Percentiles rank a stretch among this genome's conserved stretches.
Evolutionary conservation across 2,329 filamentous ascomycete species (phyloP).

Genomic region (Alternaria angustiovoidea): DNA sequence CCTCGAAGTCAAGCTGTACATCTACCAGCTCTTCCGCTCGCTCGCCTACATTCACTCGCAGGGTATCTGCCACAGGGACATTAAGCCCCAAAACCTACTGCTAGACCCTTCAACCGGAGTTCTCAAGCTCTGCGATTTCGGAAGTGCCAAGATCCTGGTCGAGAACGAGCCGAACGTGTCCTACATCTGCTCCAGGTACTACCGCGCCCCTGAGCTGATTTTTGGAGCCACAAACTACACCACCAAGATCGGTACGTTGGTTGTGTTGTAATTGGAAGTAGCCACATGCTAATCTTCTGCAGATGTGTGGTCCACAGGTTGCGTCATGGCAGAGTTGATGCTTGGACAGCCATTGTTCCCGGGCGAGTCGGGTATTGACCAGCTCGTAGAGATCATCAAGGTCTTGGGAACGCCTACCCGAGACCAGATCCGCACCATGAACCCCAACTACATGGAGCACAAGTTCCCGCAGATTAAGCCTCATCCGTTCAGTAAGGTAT

Average conservation of each 20-base stretch:
- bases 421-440: constrained; percentile 99
- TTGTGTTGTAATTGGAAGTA: constrained; percentile 9
- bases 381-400: constrained; percentile 99
- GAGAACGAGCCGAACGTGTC: constrained; percentile 99
- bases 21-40: constrained; percentile 98
- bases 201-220: constrained; percentile 96
- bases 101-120: constrained; percentile 91
- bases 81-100: constrained; percentile 97
- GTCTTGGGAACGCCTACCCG: constrained; percentile 94
- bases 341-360: constrained; percentile 97
- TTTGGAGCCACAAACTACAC: constrained; percentile 99
- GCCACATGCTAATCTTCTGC: constrained; percentile 30
- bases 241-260: constrained; percentile 91
- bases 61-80: constrained; percentile 98
- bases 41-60: constrained; percentile 99
- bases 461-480: constrained; percentile 99
- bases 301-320: constrained; percentile 99
- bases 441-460: constrained; percentile 99
- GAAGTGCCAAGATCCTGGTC: constrained; percentile 96
- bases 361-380: constrained; percentile 97
- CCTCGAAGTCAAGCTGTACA: constrained; percentile 98
- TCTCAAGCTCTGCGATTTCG: constrained; percentile 97
- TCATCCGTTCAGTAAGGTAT: constrained; percentile 93
- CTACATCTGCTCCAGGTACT: constrained; percentile 99
- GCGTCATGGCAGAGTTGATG: constrained; percentile 99